Conservation (phyloP, 1,284 basidiomycete genomes). For the Pyrrhoderma lamaoense region DNA sequence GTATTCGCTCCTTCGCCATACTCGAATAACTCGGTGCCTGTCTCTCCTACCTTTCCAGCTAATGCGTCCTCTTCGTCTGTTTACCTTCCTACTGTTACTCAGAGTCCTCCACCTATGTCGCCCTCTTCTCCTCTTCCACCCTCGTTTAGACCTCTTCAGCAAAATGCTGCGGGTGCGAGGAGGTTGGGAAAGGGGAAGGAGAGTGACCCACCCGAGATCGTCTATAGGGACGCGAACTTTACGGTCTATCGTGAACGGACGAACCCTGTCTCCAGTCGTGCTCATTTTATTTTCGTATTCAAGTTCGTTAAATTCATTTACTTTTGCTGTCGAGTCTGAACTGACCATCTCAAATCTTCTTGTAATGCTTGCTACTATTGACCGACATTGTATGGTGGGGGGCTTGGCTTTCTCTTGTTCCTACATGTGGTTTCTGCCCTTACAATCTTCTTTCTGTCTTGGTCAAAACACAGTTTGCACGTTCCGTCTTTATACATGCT, state of each 20-base stretch:
- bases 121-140: slow-evolving; percentile 38
- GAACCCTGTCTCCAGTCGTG: slow-evolving; percentile 60
- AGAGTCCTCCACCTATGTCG: slow-evolving; percentile 30
- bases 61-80: not conserved
- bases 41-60: not conserved
- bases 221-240: slow-evolving; percentile 70
- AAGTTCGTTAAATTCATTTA: slow-evolving; percentile 42
- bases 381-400: no score
- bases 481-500: slow-evolving; percentile 12
- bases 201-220: slow-evolving; percentile 46
- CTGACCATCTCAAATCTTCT: no score
- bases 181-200: not conserved
- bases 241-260: slow-evolving; percentile 62
- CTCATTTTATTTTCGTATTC: slow-evolving; percentile 65
- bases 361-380: no score
- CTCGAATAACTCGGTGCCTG: no score
- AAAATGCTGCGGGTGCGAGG: not conserved
- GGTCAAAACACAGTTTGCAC: slow-evolving; percentile 2
- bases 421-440: not conserved
- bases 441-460: not conserved
- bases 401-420: no score
- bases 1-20: not conserved
- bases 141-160: slow-evolving; percentile 24
- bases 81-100: not conserved
- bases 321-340: no score